phyloP scores from a whole-genome alignment of 768 basidiomycete species.

The Mycena epipterygia region DNA sequence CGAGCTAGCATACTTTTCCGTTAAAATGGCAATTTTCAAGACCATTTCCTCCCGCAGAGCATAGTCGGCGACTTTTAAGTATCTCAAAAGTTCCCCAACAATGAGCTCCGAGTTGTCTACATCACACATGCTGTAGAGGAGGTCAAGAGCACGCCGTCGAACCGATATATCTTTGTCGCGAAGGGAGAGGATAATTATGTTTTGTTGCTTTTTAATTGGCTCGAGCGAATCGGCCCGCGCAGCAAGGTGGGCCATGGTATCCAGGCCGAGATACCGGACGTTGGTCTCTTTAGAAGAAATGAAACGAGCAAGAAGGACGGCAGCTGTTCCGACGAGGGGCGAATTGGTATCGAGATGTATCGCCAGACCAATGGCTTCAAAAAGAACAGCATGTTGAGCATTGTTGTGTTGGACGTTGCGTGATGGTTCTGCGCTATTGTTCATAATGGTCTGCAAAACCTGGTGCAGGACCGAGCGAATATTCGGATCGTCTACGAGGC shows the following conservation, averaged over 20 bases:
- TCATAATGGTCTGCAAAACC: slow-evolving; percentile 92
- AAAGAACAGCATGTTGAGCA: slow-evolving; percentile 97
- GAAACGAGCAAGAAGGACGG: slow-evolving; percentile 92
- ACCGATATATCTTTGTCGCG: slow-evolving; percentile 99
- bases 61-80: slow-evolving; percentile 97
- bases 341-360: slow-evolving; percentile 96
- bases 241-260: slow-evolving; percentile 98
- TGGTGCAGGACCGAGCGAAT: slow-evolving; percentile 82
- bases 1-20: slow-evolving; percentile 98
- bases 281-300: slow-evolving; percentile 99
- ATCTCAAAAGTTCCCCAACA: slow-evolving; percentile 94
- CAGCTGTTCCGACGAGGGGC: slow-evolving; percentile 88
- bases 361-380: slow-evolving; percentile 96
- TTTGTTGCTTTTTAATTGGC: slow-evolving; percentile 95
- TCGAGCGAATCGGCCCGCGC: slow-evolving; percentile 92
- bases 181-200: slow-evolving; percentile 93
- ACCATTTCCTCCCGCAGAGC: slow-evolving; percentile 99
- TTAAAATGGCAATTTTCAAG: slow-evolving; percentile 96
- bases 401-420: slow-evolving; percentile 99
- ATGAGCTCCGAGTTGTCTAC: slow-evolving; percentile 96
- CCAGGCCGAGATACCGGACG: slow-evolving; percentile 95
- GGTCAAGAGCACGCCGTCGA: slow-evolving; percentile 91
- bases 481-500: slow-evolving; percentile 82
- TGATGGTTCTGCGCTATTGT: slow-evolving; percentile 90
- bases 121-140: slow-evolving; percentile 99